Percentiles rank a stretch among this genome's conserved stretches.
Evolutionary conservation across 2,329 filamentous ascomycete genomes (phyloP).

Genomic region (Exophiala sp.): DNA sequence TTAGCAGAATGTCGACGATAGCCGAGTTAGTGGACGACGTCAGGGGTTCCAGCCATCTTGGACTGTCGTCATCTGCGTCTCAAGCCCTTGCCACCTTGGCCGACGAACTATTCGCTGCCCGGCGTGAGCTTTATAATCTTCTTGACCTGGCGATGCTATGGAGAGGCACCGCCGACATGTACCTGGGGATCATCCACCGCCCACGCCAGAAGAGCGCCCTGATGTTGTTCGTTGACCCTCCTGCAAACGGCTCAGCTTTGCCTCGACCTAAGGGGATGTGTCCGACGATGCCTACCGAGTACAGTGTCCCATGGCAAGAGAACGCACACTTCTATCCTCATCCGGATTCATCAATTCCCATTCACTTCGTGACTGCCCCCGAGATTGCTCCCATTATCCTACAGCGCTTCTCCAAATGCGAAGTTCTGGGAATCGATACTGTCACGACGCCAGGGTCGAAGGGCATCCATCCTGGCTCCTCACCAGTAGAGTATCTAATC

Average conservation of each 20-base stretch:
- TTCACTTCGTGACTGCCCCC: conserved; percentile 6
- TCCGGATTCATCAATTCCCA: conserved; percentile 4
- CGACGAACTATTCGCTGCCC: background rate
- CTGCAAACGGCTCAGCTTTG: background rate
- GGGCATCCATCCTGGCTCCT: background rate
- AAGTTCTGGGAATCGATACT: conserved; percentile 13
- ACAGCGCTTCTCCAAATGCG: conserved; percentile 3
- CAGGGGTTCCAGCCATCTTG: background rate
- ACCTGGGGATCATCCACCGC: conserved; percentile 1
- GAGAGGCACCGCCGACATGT: conserved; percentile 4
- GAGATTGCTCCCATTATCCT: conserved; percentile 1
- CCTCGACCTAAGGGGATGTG: background rate
- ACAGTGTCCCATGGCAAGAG: conserved; percentile 3
- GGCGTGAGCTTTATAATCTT: background rate
- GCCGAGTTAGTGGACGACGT: background rate
- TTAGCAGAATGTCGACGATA: background rate
- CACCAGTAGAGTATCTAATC: conserved; percentile 11
- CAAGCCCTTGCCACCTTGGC: background rate
- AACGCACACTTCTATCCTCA: conserved; percentile 12
- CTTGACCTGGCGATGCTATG: conserved; percentile 3
- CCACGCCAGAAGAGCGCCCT: background rate
- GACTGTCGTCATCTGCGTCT: background rate
- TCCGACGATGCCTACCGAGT: background rate
- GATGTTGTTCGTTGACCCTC: background rate
- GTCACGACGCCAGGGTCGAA: background rate